Evolutionary conservation across 177 flowering plant species (phyloP), one percentile per base, ranked within the genome.

Genomic region (Vitis hybrid): DNA sequence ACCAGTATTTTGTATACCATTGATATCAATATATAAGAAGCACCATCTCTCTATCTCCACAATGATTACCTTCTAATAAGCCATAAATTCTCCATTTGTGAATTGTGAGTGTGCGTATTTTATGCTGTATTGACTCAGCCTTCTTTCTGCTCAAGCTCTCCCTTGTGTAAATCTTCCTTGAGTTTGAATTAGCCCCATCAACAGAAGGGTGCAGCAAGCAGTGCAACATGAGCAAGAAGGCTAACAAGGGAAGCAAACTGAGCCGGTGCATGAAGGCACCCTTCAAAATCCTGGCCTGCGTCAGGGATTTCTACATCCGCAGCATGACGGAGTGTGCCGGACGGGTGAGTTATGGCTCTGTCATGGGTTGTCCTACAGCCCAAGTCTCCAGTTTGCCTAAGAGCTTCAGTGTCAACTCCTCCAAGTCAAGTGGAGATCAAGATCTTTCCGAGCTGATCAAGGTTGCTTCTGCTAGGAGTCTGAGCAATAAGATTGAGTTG

Each of bases 271-370:
- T 79, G 66, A 88, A 79, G 70, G 83, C 87, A 59, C 83, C 89
- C 13, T 13, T 76, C 0, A 79, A 77, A 70, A 34, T 74, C 10
- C 75, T 90, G 34, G 11, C 63, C 39, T 73, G 62, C 16, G 82
- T 77, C 14, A 73, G 80, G 57, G 87, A 85, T 68, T 65, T 81
- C 2, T 88, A 85, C 82, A 68, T 88, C 7, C 62, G 39, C 5
- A 73, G 84, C 84, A 63, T 88, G 77, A 63, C 67, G 0, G 71
- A 68, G 0, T 85, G 78, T 70, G 77, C 85, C 15, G 83, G 78
- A 2, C 70, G 20, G 34, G 19, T 76, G 14, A 63, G 62, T n/a
- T 59, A 59, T 48, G 80, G 58, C 49, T 61, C 49, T 51, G 69
- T 31, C 61, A 52, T 78, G 71, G 79, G 76, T 7, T 59, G 70